Percentiles rank a stretch among this genome's conserved stretches.
phyloP scores from a whole-genome alignment of 495 filamentous ascomycete species.

The Penicillium steckii region DNA sequence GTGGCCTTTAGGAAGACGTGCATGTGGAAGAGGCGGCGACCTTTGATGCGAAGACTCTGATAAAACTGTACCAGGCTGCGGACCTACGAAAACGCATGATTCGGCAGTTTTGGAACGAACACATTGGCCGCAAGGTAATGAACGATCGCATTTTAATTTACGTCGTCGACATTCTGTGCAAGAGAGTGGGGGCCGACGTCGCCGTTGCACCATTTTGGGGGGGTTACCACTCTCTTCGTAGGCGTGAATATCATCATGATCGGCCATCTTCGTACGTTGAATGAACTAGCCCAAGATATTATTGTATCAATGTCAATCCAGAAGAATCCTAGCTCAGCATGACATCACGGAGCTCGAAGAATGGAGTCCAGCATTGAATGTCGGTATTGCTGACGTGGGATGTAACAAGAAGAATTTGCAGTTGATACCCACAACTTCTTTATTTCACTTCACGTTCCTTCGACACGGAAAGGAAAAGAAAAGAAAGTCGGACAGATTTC shows the following conservation, averaged over 20 bases:
- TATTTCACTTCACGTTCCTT: no score
- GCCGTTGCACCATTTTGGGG: conserved; percentile 24
- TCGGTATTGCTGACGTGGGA: not conserved
- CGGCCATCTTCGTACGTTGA: not conserved
- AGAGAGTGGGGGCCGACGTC: conserved; percentile 40
- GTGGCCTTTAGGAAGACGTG: conserved; percentile 13
- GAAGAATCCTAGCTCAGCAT: no score
- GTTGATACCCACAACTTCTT: no score
- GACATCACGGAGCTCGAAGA: no score
- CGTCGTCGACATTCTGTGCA: conserved; percentile 58
- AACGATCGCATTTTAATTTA: conserved; percentile 70
- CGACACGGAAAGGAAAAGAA: not conserved
- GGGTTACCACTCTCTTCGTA: conserved; percentile 10
- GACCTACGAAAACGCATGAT: conserved; percentile 34
- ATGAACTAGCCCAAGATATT: not conserved
- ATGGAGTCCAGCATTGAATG: not conserved
- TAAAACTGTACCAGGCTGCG: conserved; percentile 10
- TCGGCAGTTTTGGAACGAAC: conserved; percentile 45
- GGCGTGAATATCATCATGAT: conserved; percentile 4
- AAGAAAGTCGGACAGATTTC: not conserved
- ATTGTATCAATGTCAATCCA: no score
- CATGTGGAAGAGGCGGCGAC: conserved; percentile 15
- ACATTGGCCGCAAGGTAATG: conserved; percentile 65
- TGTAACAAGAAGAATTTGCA: no score
- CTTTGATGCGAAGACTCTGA: conserved; percentile 12